Evolutionary conservation across 2,329 filamentous ascomycete species (phyloP).

Genomic region (Phyllosticta citrichinensis): DNA sequence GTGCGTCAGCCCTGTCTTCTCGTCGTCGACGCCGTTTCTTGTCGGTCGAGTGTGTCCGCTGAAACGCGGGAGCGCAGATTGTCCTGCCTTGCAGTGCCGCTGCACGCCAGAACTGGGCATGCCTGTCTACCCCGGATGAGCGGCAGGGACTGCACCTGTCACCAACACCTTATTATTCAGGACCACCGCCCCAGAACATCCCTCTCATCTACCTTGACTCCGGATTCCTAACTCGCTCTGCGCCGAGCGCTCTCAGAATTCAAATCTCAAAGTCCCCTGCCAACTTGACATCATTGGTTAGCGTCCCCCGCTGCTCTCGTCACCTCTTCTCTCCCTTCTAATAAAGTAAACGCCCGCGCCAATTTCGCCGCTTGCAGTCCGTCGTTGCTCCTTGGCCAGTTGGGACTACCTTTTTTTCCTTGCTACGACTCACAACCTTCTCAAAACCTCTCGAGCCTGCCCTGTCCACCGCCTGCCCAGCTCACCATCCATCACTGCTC

Average conservation of each 20-base stretch:
- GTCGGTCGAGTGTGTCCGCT: neutral
- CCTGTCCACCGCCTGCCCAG: neutral
- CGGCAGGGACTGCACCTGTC: neutral
- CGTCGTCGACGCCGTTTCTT: neutral
- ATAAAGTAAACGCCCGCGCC: neutral
- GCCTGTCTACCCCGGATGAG: neutral
- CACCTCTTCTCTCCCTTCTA: neutral
- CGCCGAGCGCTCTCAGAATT: neutral
- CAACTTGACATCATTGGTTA: neutral
- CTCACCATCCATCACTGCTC: neutral
- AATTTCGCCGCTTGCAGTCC: neutral
- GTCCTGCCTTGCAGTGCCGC: neutral
- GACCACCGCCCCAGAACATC: neutral
- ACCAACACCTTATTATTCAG: neutral
- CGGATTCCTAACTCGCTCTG: neutral
- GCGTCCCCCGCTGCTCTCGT: neutral
- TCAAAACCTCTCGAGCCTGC: neutral
- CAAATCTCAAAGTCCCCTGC: neutral
- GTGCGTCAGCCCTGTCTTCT: neutral
- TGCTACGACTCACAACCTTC: neutral
- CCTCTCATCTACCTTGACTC: neutral
- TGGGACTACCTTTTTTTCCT: neutral
- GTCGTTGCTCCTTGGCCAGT: neutral
- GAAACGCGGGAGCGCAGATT: neutral
- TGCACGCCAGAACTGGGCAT: neutral